Percentiles rank a stretch among this genome's conserved stretches.
Evolutionary conservation across 495 filamentous ascomycete genomes (phyloP).

Genomic region (Penicillium waksmanii): DNA sequence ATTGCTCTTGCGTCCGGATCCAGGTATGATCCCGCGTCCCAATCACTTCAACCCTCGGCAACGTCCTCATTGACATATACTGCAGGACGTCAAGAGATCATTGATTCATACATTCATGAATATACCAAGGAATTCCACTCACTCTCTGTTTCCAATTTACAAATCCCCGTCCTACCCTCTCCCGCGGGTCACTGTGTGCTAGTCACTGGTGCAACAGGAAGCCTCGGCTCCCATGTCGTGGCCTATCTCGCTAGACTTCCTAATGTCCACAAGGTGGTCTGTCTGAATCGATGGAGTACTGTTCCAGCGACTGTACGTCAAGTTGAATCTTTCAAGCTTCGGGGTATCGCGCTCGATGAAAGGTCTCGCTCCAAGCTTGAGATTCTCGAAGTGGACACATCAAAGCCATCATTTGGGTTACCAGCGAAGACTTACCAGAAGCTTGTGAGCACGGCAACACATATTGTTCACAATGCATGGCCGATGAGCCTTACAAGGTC

Average conservation of each 20-base stretch:
- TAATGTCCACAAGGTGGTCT: constrained; percentile 41
- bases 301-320: constrained; percentile 17
- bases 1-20: constrained; percentile 1
- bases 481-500: constrained; percentile 40
- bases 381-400: constrained; percentile 10
- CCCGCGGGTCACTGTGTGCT: not conserved
- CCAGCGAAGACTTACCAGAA: constrained; percentile 1
- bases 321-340: not conserved
- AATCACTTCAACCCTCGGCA: not conserved
- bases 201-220: constrained; percentile 1
- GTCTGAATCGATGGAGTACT: constrained; percentile 43
- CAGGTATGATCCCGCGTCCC: not conserved
- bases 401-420: constrained; percentile 4
- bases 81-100: constrained; percentile 1
- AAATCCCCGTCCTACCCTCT: not conserved
- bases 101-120: not conserved
- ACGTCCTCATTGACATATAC: not conserved
- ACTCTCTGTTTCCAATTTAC: not conserved
- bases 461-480: constrained; percentile 46
- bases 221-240: constrained; percentile 16
- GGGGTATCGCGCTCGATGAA: constrained; percentile 4
- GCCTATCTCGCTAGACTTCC: constrained; percentile 31
- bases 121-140: not conserved
- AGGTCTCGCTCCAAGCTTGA: constrained; percentile 9
- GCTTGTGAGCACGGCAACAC: constrained; percentile 12